Percentiles rank a stretch among this genome's conserved stretches.
These are phyloP conservation scores for Aspergillus ostianus DNA, from an alignment of 495 filamentous ascomycete species.

Conservation along the genomic window DNA sequence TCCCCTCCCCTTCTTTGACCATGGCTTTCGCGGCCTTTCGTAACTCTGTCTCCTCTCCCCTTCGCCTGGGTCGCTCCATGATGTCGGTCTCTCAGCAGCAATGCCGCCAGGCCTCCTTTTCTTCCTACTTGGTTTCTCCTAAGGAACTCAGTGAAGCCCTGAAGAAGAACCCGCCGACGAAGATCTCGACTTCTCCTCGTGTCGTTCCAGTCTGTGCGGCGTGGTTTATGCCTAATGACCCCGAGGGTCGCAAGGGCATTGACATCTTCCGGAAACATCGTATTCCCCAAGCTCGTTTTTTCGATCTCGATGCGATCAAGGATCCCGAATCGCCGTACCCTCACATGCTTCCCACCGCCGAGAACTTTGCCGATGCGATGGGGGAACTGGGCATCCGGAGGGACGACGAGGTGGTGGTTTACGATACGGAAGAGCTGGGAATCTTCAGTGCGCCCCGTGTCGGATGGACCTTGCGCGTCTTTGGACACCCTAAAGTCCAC, in stretches of 20 bases:
- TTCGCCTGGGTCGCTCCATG: constrained; percentile 32
- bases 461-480: constrained; percentile 86
- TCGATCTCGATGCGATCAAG: constrained; percentile 88
- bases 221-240: constrained; percentile 95
- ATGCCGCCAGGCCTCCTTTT: constrained; percentile 53
- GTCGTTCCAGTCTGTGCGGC: constrained; percentile 86
- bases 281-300: constrained; percentile 90
- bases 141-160: constrained; percentile 76
- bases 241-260: constrained; percentile 68
- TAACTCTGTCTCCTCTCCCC: constrained; percentile 26
- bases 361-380: constrained; percentile 85
- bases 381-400: constrained; percentile 75
- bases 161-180: constrained; percentile 68
- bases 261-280: constrained; percentile 72
- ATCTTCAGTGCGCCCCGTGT: constrained; percentile 93
- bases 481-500: constrained; percentile 88
- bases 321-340: constrained; percentile 87
- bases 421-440: constrained; percentile 82
- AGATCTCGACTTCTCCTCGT: constrained; percentile 72
- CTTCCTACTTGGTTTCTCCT: constrained; percentile 82
- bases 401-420: constrained; percentile 89
- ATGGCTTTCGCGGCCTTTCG: constrained; percentile 43
- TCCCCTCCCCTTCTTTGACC: constrained; percentile 17
- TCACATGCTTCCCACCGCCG: constrained; percentile 88
- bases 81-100: constrained; percentile 33